A percentile compares a stretch with the other conserved stretches of the same genome.
Conservation (phyloP, 768 basidiomycete genomes). For the Pulveroboletus ravenelii region DNA sequence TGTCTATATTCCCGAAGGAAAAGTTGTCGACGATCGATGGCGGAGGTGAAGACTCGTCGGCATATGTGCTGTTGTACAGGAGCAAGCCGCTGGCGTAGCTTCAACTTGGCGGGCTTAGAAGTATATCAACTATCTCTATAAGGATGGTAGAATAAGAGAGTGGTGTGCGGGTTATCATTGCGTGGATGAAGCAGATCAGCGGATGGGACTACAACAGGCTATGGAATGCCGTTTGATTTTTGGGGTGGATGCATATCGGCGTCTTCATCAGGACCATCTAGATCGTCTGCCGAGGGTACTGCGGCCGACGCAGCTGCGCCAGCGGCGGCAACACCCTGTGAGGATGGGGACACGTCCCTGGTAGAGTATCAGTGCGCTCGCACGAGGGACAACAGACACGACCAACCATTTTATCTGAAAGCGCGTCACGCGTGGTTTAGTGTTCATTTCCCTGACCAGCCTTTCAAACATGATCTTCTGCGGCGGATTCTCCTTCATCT, state of each 20-base stretch:
- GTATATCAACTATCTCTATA: slow-evolving; percentile 16
- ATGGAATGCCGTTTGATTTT: slow-evolving; percentile 26
- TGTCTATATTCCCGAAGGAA: slow-evolving; percentile 78
- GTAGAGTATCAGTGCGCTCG: neutral
- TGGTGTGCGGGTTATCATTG: slow-evolving; percentile 13
- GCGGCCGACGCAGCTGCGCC: slow-evolving; percentile 70
- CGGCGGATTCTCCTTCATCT: slow-evolving; percentile 76
- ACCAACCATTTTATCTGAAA: slow-evolving; percentile 84
- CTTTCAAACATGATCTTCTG: slow-evolving; percentile 67
- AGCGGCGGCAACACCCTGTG: slow-evolving; percentile 39
- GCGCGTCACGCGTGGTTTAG: slow-evolving; percentile 90
- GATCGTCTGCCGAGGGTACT: slow-evolving; percentile 68
- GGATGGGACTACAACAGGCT: neutral
- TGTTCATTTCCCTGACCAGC: slow-evolving; percentile 81
- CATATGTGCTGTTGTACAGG: slow-evolving; percentile 86
- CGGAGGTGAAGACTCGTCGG: slow-evolving; percentile 85
- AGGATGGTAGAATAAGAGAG: neutral
- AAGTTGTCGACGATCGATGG: slow-evolving; percentile 84
- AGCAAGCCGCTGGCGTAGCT: slow-evolving; percentile 44
- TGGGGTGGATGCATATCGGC: slow-evolving; percentile 10
- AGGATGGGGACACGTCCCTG: slow-evolving; percentile 64
- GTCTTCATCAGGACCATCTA: slow-evolving; percentile 42
- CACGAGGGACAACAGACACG: neutral
- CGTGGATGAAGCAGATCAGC: neutral
- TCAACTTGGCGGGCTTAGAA: neutral